Percentiles rank a stretch among this genome's conserved stretches.
phyloP scores from a whole-genome alignment of 2,329 filamentous ascomycete species.

The Phyllosticta ampelicida region DNA sequence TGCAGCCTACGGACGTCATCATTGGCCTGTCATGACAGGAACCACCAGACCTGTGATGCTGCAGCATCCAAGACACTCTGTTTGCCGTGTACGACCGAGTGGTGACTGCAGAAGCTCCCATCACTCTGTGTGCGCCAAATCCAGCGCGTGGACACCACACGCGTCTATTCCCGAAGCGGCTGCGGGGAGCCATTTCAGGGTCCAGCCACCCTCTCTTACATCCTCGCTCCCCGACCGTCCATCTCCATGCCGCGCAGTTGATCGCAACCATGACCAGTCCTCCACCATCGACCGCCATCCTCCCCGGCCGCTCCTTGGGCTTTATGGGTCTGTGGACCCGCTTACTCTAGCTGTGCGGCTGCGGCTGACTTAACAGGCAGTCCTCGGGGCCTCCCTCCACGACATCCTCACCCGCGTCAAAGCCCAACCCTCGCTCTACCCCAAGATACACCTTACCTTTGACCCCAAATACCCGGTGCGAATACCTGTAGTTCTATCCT shows the following conservation, averaged over 20 bases:
- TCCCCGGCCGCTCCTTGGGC: slow-evolving; percentile 24
- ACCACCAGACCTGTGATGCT: too few species aligned
- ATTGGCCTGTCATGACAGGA: too few species aligned
- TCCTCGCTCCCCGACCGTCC: slow-evolving; percentile 1
- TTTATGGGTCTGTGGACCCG: slow-evolving; percentile 26
- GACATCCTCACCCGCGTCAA: slow-evolving; percentile 82
- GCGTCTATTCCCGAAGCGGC: background rate
- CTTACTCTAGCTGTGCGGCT: background rate
- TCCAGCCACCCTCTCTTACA: background rate
- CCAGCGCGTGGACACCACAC: slow-evolving; percentile 5
- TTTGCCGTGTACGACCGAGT: background rate
- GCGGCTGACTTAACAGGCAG: slow-evolving; percentile 34
- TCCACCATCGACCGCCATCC: slow-evolving; percentile 10
- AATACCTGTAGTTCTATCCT: slow-evolving; percentile 61
- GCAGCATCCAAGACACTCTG: background rate
- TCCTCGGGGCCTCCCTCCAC: slow-evolving; percentile 82
- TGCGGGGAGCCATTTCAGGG: slow-evolving; percentile 9
- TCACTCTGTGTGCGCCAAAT: background rate
- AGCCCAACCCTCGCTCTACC: slow-evolving; percentile 71
- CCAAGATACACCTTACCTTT: slow-evolving; percentile 72
- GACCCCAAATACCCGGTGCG: slow-evolving; percentile 63
- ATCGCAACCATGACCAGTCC: slow-evolving; percentile 7
- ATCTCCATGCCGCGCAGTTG: background rate
- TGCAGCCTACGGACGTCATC: slow-evolving; percentile 3
- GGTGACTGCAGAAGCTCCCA: background rate